These are phyloP conservation scores for Penicillium verrucosum DNA, from an alignment of 2,329 filamentous ascomycete species.

Conservation along the genomic window DNA sequence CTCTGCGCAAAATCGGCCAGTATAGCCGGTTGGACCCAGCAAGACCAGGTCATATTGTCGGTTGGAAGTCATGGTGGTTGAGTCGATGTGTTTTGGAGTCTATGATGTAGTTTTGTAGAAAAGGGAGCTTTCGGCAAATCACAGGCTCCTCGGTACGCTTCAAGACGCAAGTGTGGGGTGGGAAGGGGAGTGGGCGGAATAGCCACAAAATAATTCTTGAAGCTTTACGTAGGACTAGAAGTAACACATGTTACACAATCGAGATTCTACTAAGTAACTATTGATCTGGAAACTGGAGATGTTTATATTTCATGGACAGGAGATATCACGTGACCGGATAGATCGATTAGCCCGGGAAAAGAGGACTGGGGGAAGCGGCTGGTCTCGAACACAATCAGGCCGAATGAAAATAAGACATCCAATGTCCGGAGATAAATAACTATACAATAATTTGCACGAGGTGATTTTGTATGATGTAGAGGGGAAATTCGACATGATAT, in stretches of 20 bases:
- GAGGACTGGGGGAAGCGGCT: background rate
- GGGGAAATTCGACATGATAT: background rate
- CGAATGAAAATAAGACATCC: background rate
- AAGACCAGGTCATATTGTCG: conserved; percentile 64
- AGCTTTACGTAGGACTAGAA: background rate
- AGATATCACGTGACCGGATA: conserved; percentile 6
- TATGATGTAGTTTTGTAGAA: conserved; percentile 3
- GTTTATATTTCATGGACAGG: background rate
- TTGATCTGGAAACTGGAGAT: background rate
- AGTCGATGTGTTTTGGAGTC: background rate
- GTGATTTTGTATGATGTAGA: background rate
- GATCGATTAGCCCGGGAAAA: conserved; percentile 3
- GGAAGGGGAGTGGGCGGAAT: background rate
- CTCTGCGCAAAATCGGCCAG: conserved; percentile 71
- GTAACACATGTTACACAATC: background rate
- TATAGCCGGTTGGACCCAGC: conserved; percentile 75
- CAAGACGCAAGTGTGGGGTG: background rate
- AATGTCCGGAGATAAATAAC: background rate
- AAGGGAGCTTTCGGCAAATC: conserved; percentile 9
- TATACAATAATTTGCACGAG: background rate
- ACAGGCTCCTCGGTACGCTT: conserved; percentile 1
- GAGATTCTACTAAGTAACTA: background rate
- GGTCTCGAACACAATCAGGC: conserved; percentile 2
- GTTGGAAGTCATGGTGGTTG: conserved; percentile 37
- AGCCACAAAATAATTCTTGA: background rate